A percentile compares a stretch with the other conserved stretches of the same genome.
Conservation (phyloP, 768 basidiomycete species). For the Chlorophyllum brunneum region DNA sequence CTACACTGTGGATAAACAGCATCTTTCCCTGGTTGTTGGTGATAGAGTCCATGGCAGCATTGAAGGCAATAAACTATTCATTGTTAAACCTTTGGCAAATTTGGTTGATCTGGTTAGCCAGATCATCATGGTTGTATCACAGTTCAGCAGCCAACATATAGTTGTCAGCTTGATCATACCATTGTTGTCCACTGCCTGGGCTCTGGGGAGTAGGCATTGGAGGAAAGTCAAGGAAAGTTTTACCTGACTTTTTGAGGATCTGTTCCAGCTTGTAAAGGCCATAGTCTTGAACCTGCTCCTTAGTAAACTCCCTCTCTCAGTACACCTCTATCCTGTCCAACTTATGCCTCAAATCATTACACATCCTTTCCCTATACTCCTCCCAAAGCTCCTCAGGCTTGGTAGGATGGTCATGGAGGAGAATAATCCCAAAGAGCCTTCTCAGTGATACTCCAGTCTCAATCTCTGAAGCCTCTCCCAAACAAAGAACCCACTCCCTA, state of each 20-base stretch:
- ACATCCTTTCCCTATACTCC: constrained; percentile 29
- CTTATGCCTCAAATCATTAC: constrained; percentile 32
- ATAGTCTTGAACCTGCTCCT: constrained; percentile 35
- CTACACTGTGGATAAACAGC: no score
- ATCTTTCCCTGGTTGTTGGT: no score
- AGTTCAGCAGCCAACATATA: constrained; percentile 13
- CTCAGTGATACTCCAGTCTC: constrained; percentile 37
- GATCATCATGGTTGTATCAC: no score
- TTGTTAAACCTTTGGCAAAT: no score
- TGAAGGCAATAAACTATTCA: no score
- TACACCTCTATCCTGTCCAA: not conserved
- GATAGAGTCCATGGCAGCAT: no score
- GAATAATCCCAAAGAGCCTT: constrained; percentile 35
- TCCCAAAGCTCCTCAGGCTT: constrained; percentile 36
- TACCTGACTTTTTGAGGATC: no score
- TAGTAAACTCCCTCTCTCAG: constrained; percentile 14
- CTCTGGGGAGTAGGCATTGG: constrained; percentile 20
- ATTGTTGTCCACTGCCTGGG: not conserved
- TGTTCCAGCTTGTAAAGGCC: constrained; percentile 31
- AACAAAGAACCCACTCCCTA: constrained; percentile 36
- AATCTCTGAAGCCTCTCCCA: no score
- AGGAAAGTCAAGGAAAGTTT: no score
- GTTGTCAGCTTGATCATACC: not conserved
- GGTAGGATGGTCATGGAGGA: constrained; percentile 24
- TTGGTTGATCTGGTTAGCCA: no score